Percentiles rank a stretch among this genome's conserved stretches.
Evolutionary conservation across 2,329 filamentous ascomycete species (phyloP).

Genomic region (Aspergillus intermedius): DNA sequence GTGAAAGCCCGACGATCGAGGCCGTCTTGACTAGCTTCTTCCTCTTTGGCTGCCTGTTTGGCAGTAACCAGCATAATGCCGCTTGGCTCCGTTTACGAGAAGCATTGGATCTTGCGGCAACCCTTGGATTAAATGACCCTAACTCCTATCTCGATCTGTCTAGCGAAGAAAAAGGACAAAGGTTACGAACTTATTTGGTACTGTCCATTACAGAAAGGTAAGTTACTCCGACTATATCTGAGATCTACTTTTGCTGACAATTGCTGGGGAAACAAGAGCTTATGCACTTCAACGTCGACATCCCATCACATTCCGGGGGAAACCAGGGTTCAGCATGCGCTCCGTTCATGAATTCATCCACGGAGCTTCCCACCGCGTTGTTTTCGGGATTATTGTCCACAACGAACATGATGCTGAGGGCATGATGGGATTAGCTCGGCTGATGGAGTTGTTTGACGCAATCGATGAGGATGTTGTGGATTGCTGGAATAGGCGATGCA

Average conservation of each 20-base stretch:
- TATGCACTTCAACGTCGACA: conserved; percentile 39
- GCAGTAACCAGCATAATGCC: conserved; percentile 65
- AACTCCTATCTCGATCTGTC: conserved; percentile 31
- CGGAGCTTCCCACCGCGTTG: conserved; percentile 27
- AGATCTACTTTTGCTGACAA: not conserved
- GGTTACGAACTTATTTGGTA: conserved; percentile 31
- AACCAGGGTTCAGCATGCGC: conserved; percentile 33
- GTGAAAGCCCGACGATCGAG: conserved; percentile 36
- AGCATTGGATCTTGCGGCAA: conserved; percentile 45
- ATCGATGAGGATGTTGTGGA: conserved; percentile 40
- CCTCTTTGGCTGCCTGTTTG: conserved; percentile 65
- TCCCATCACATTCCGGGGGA: conserved; percentile 37
- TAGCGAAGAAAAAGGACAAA: conserved; percentile 34
- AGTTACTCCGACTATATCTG: conserved; percentile 1
- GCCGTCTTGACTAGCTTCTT: conserved; percentile 64
- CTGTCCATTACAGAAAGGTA: conserved; percentile 33
- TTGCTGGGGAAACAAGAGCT: conserved; percentile 20
- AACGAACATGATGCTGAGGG: conserved; percentile 38
- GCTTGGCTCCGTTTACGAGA: conserved; percentile 74
- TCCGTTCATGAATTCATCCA: conserved; percentile 37
- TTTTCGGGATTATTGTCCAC: conserved; percentile 37
- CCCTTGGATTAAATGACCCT: conserved; percentile 35
- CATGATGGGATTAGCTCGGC: conserved; percentile 37
- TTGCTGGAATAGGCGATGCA: conserved; percentile 43
- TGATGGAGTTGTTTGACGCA: conserved; percentile 41